Base-by-base conservation (phyloP, 2,329 filamentous ascomycete genomes). In the Metarhizium rileyi region DNA sequence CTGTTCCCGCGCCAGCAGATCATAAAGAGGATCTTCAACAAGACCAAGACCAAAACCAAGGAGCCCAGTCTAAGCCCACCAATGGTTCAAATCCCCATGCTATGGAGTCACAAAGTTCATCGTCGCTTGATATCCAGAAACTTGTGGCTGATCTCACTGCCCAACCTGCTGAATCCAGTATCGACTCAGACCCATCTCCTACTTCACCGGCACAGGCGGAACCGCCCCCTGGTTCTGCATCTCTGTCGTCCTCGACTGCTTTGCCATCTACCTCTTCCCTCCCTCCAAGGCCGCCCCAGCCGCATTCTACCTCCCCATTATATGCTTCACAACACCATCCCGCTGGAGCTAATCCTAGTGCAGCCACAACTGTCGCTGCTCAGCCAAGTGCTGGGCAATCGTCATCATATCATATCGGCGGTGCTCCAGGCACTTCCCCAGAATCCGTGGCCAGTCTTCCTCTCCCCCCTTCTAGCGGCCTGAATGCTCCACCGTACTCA, bases 251-350 rank as follows among this genome's bases (percentile, higher is more conserved):
- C 44, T 53, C 63, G 48, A 59, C 65, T 56, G 62, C 63, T 35
- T 55, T 70, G 56, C 64, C 64, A 55, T 60, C 63, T 28, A 60
- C 68, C 36, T 62, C 72, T 53, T 68, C 74, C 59, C 65, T 78
- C 52, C 75, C 74, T 57, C 63, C 72, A 49, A 69, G 70, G 57
- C 73, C 72, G 46, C 71, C 71, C 44, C 55, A 67, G 52, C 65
- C 70, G 26, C 66, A 71, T 52, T 61, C 63, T 51, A 56, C 59
- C 48, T 55, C 66, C 54, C 66, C 68, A 51, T 60, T 66, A 52
- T 67, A 69, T 60, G 56, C 59, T 38, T 66, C 68, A 42, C 66
- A 68, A 50, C 62, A 67, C 54, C 63, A 68, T 50, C 65, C 63
- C 50, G 50, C 57, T 44, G 59, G 60, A 49, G 52, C 65, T 48